Conservation (phyloP, 2,329 filamentous ascomycete genomes). For the Cordyceps pruinosa region DNA sequence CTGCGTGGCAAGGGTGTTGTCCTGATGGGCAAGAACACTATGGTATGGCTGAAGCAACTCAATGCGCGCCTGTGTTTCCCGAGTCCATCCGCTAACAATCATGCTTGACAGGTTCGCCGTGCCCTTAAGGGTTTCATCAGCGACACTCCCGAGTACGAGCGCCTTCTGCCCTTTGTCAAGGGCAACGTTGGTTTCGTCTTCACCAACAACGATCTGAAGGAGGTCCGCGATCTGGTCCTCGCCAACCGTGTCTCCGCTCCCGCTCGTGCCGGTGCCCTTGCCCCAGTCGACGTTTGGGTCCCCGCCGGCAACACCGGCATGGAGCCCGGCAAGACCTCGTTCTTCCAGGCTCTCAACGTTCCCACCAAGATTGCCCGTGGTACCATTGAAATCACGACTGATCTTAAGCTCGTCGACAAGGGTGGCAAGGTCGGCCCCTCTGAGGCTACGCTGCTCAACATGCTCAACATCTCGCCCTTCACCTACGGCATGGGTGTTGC, state of each 20-base stretch:
- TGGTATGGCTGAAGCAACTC: constrained; percentile 53
- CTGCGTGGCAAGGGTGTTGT: constrained; percentile 91
- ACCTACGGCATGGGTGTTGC: constrained; percentile 96
- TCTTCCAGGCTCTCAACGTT: constrained; percentile 99
- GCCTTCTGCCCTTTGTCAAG: constrained; percentile 89
- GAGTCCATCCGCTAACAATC: neutral
- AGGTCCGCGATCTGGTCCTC: constrained; percentile 87
- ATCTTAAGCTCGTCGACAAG: constrained; percentile 95
- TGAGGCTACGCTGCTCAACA: constrained; percentile 97
- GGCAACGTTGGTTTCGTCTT: constrained; percentile 99
- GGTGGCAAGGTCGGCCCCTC: constrained; percentile 94
- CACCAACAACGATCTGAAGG: constrained; percentile 95
- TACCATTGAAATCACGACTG: constrained; percentile 99
- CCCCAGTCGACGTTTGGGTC: constrained; percentile 86
- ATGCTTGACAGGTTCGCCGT: constrained; percentile 70
- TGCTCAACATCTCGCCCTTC: constrained; percentile 99
- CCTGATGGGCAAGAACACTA: constrained; percentile 99
- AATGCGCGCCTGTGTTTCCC: constrained; percentile 16
- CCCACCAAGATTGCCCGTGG: constrained; percentile 99
- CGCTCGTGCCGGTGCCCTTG: constrained; percentile 94
- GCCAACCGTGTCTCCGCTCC: constrained; percentile 96
- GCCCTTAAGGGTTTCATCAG: constrained; percentile 88
- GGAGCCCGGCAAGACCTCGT: constrained; percentile 99
- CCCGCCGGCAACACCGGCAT: constrained; percentile 99
- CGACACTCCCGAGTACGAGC: constrained; percentile 96